Evolutionary conservation across 805 yeast species (phyloP), one percentile per base, ranked within the genome.

Genomic region (Candida oleophila): DNA sequence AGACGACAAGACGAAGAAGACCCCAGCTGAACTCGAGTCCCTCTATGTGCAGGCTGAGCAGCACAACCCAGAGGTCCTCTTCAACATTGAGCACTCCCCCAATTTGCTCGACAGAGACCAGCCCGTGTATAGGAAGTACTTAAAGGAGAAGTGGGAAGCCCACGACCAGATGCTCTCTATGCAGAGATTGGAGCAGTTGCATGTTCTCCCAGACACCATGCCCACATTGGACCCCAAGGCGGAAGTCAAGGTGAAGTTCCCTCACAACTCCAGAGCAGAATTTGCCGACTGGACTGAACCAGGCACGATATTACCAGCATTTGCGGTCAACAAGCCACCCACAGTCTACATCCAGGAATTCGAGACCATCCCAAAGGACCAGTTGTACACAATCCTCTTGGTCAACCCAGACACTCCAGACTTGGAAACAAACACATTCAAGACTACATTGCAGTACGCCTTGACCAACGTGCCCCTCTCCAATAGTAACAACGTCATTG

Each of bases 321-420:
- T 79, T 54, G 89, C 82, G 14, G 89, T 91, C 2, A 64, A 77
- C 28, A 78, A 80, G 54, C 87, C 89, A 12, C 98, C 98, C n/a
- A 76, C 81, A 19, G 71, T 92, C 46, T 77, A 81, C 61, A 74
- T 92, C 42, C 85, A 85, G 55, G 94, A 88, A 61, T 91, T 81
- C 58, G 89, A 64, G 22, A 52, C 67, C 38, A 69, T 72, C 22
- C 68, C 73, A 3, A 59, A 54, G n/a, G 62, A 73, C 9, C 81
- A 81, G 49, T 69, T 80, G 46, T 94, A 89, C 68, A 81, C 97
- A 0, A 75, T 91, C 7, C 62, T 92, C 39, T 68, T 94, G 42
- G 94, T 94, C 22, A 91, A 92, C 63, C 97, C 97, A 15, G 99
- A 94, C 66, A 81, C 83, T 39, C 97, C 98, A 14, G 90, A 90